phyloP scores from a whole-genome alignment of 768 basidiomycete species.

The Saitozyma podzolica region DNA sequence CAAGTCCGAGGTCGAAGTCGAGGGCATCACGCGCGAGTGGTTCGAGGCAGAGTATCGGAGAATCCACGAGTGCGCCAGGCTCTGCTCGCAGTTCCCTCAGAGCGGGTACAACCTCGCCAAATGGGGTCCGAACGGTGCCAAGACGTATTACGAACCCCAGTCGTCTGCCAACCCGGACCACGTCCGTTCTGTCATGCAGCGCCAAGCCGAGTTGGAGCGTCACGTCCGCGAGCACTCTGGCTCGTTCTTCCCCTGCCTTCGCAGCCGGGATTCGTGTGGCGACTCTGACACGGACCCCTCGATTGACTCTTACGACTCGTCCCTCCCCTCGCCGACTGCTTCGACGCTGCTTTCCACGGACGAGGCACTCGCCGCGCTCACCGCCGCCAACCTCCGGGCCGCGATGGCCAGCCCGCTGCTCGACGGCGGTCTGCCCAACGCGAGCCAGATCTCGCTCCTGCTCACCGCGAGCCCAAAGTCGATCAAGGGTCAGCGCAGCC shows the following conservation, averaged over 20 bases:
- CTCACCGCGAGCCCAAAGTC: conserved; percentile 16
- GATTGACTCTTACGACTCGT: conserved; percentile 21
- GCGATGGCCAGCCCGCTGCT: conserved; percentile 40
- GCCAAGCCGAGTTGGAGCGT: conserved; percentile 43
- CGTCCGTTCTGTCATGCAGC: conserved; percentile 39
- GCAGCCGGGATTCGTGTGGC: neutral
- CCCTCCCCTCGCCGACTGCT: conserved; percentile 20
- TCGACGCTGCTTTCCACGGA: conserved; percentile 18
- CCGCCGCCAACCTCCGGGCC: conserved; percentile 29
- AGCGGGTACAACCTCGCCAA: conserved; percentile 46
- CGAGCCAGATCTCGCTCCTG: conserved; percentile 9
- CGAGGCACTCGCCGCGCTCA: conserved; percentile 12
- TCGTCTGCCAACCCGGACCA: conserved; percentile 41
- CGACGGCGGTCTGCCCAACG: neutral
- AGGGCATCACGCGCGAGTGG: conserved; percentile 26
- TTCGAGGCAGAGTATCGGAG: conserved; percentile 26
- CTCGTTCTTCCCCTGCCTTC: conserved; percentile 26
- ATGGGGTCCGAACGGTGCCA: conserved; percentile 37
- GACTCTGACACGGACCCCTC: conserved; percentile 6
- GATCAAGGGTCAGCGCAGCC: conserved; percentile 13
- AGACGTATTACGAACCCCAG: conserved; percentile 42
- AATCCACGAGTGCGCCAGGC: conserved; percentile 39
- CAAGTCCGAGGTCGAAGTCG: conserved; percentile 13
- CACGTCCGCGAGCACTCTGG: conserved; percentile 14
- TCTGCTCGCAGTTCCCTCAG: conserved; percentile 49